Conservation (phyloP, 2,329 filamentous ascomycete genomes). For the Pseudogymnoascus verrucosus region DNA sequence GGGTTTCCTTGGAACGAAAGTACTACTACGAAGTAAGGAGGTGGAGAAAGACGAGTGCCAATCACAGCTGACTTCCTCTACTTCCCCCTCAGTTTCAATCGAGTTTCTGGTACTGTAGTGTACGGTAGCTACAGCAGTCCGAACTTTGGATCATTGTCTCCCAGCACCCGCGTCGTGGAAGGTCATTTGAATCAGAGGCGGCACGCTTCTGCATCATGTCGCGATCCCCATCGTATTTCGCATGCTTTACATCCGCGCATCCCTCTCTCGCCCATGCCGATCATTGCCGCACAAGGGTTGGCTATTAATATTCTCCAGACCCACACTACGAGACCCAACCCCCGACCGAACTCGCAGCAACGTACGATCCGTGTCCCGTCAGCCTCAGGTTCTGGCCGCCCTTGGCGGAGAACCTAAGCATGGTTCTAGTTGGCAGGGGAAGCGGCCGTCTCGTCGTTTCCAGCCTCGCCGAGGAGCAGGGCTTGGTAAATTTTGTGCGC, state of each 20-base stretch:
- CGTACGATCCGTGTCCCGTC: not conserved
- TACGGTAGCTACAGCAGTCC: not conserved
- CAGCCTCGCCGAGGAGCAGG: not conserved
- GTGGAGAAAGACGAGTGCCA: not conserved
- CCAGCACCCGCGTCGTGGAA: not conserved
- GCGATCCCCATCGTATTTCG: not conserved
- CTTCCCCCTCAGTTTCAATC: not conserved
- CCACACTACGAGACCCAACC: not conserved
- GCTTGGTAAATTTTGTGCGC: not conserved
- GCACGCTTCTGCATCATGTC: not conserved
- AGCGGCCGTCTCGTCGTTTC: not conserved
- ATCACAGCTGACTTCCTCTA: not conserved
- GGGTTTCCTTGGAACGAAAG: not conserved
- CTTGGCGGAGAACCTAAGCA: not conserved
- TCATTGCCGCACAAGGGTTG: not conserved
- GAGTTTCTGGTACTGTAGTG: not conserved
- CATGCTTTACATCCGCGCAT: not conserved
- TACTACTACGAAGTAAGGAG: not conserved
- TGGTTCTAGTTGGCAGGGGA: not conserved
- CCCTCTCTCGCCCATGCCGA: not conserved
- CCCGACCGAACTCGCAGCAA: not conserved
- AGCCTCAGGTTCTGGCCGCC: constrained; percentile 3
- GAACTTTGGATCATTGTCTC: constrained; percentile 1
- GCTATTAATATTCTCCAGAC: not conserved
- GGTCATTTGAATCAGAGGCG: constrained; percentile 3